A percentile compares a stretch with the other conserved stretches of the same genome.
Evolutionary conservation across 106 monocot species (phyloP).

Genomic region (Allium fistulosum): DNA sequence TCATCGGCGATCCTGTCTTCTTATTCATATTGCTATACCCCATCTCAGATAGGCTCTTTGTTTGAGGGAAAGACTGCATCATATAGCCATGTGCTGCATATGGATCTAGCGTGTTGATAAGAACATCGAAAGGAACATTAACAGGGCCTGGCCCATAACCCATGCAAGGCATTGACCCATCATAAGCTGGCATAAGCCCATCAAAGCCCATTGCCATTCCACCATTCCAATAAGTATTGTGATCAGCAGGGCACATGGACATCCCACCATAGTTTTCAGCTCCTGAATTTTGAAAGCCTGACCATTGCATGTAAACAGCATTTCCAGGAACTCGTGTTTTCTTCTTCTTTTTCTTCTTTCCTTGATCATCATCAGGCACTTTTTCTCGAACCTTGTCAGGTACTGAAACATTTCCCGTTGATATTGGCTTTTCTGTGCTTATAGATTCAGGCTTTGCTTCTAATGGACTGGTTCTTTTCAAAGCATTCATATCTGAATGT

Average conservation of each 20-base stretch:
- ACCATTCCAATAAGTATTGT: conserved; percentile 56
- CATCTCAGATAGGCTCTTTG: conserved; percentile 70
- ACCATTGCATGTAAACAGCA: conserved; percentile 71
- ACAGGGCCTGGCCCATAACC: conserved; percentile 22
- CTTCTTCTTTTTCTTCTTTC: conserved; percentile 97
- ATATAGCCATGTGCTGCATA: conserved; percentile 69
- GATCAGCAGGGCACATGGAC: conserved; percentile 50
- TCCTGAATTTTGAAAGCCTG: conserved; percentile 52
- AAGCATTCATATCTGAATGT: neutral
- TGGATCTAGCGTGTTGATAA: conserved; percentile 64
- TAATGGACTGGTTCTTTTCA: too few species aligned
- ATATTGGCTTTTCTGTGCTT: neutral
- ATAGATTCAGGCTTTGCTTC: too few species aligned
- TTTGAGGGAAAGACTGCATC: conserved; percentile 67
- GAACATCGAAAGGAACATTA: conserved; percentile 46
- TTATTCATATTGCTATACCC: conserved; percentile 37
- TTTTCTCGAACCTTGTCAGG: conserved; percentile 52
- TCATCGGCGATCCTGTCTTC: conserved; percentile 47
- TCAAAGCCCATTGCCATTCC: conserved; percentile 72
- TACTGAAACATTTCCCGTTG: neutral
- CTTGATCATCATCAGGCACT: conserved; percentile 45
- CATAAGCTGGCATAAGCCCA: conserved; percentile 50
- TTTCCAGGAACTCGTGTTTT: conserved; percentile 28
- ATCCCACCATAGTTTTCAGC: conserved; percentile 57
- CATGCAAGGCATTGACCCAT: conserved; percentile 69